Evolutionary conservation across 768 basidiomycete genomes (phyloP), one percentile per base, ranked within the genome.

Genomic region (Trametes maxima): DNA sequence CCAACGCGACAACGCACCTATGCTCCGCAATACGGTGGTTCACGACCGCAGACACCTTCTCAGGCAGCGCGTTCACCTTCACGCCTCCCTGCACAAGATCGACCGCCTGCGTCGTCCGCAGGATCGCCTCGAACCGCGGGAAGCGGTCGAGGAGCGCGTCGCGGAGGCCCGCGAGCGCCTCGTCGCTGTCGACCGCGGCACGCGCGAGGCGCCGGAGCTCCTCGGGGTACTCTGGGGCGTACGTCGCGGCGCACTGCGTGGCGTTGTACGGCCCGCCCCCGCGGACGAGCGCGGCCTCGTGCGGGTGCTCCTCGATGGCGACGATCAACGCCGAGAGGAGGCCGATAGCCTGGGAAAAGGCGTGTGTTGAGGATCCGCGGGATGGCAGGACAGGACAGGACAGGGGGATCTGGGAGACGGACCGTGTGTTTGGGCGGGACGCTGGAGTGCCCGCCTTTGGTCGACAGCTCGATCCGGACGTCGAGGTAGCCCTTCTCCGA

Each of bases 361-460:
- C 13, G 25, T 14, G 39, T 4, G 17, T 10, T 5, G 47, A 49
- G 14, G 12, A n/a, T 10, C 14, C 5, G 21, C 12, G 21, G 7
- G 4, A 7, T 19, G n/a, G n/a, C n/a, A n/a, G n/a, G n/a, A n/a
- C n/a, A n/a, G n/a, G n/a, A n/a, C n/a, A 39, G 49, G 2, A 39
- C 5, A 6, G n/a, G 21, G 17, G 28, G 25, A 17, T 1, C 5
- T n/a, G 45, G 33, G 22, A 16, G 24, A 65, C 79, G 63, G 69
- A 85, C 89, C 2, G 94, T 96, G 65, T 97, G 93, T 3, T 74
- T 67, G 16, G 90, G 92, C 14, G 95, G 95, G n/a, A 94, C 76
- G 66, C 88, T 90, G 0, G 94, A 94, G 73, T 95, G 95, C 0
- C 94, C 94, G 6, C 94, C 94, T 0, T 85, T 78, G 0, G 87